These are phyloP conservation scores for Thraustochytrium sp. DNA, from an alignment of 352 stramenopile species.

Conservation along the genomic window DNA sequence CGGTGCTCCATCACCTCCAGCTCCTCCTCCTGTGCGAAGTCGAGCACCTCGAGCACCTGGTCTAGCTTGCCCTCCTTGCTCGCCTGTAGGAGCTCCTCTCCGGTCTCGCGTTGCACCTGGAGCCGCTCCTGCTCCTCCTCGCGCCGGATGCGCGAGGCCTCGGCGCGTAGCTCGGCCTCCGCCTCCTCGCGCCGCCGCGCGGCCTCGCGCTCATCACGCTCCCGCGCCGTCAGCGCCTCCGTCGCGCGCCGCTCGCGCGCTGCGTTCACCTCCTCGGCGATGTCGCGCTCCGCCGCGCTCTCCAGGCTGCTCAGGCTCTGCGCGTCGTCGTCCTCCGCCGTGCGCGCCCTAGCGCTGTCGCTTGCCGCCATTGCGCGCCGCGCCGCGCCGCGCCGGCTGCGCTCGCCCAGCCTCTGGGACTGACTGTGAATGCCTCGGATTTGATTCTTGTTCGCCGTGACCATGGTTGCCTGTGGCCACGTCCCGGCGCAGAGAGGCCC, in stretches of 20 bases:
- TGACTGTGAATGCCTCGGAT: too few species aligned
- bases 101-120: background rate
- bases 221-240: background rate
- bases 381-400: too few species aligned
- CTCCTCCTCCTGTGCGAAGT: constrained; percentile 8
- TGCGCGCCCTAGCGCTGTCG: background rate
- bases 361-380: background rate
- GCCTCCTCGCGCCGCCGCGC: background rate
- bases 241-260: background rate
- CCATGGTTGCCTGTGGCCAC: too few species aligned
- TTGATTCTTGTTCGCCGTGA: too few species aligned
- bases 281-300: background rate
- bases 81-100: background rate
- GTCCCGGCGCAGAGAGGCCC: too few species aligned
- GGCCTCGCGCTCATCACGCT: background rate
- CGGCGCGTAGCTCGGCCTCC: background rate
- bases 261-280: background rate
- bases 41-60: background rate
- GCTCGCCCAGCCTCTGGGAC: too few species aligned
- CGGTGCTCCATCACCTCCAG: background rate
- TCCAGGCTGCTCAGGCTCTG: constrained; percentile 17
- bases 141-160: background rate
- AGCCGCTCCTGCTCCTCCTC: constrained; percentile 12
- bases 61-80: background rate
- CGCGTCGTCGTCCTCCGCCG: background rate